These are phyloP conservation scores for Exophiala spinifera DNA, from an alignment of 2,329 filamentous ascomycete species.

Conservation along the genomic window DNA sequence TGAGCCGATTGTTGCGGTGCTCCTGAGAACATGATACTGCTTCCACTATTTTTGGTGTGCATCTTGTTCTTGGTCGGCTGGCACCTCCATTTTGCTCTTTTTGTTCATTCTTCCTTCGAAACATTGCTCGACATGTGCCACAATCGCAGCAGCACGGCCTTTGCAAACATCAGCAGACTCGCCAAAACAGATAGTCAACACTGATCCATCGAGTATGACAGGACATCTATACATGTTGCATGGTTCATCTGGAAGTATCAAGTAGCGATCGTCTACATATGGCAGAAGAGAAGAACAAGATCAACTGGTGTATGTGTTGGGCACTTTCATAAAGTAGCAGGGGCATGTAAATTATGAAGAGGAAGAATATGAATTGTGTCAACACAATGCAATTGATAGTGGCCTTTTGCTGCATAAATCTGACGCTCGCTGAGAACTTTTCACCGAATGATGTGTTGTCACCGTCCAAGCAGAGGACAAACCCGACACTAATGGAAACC, in stretches of 20 bases:
- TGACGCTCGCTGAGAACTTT: no score
- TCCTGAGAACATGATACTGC: slow-evolving; percentile 15
- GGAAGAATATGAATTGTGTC: neutral
- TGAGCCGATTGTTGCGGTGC: slow-evolving; percentile 11
- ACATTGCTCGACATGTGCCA: slow-evolving; percentile 22
- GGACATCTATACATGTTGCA: slow-evolving; percentile 15
- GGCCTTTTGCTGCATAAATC: no score
- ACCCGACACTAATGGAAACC: no score
- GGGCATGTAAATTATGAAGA: neutral
- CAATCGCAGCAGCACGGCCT: slow-evolving; percentile 12
- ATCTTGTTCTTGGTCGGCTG: slow-evolving; percentile 21
- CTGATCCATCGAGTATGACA: slow-evolving; percentile 13
- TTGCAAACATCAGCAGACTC: slow-evolving; percentile 7
- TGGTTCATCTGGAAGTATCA: slow-evolving; percentile 13
- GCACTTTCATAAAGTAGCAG: slow-evolving; percentile 12
- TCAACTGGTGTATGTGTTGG: slow-evolving; percentile 7
- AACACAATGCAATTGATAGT: neutral
- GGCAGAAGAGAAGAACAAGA: slow-evolving; percentile 7
- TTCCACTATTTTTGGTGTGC: slow-evolving; percentile 20
- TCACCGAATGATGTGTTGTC: no score
- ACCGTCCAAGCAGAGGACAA: no score
- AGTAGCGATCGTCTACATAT: slow-evolving; percentile 11
- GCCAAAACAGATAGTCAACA: slow-evolving; percentile 8
- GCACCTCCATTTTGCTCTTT: slow-evolving; percentile 16
- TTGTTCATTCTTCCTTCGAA: slow-evolving; percentile 20